Percentiles rank a stretch among this genome's conserved stretches.
These are phyloP conservation scores for Mycena metata DNA, from an alignment of 768 basidiomycete species.

Conservation along the genomic window DNA sequence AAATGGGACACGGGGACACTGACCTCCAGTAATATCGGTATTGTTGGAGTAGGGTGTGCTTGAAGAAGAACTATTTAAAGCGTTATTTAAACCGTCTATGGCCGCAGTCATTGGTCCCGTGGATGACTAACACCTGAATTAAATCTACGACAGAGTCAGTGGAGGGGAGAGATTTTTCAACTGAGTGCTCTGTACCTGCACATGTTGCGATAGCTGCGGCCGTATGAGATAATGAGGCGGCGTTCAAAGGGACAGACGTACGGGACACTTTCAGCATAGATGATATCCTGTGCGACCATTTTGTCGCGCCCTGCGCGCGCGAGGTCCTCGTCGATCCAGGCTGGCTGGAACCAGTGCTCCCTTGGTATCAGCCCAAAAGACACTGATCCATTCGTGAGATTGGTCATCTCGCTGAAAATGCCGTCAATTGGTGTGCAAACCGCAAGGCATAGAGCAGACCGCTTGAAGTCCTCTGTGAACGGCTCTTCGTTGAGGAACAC, in stretches of 20 bases:
- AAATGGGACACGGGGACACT: constrained; percentile 36
- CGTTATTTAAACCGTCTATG: constrained; percentile 23
- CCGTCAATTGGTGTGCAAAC: background rate
- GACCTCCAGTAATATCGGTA: constrained; percentile 85
- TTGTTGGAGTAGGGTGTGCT: constrained; percentile 73
- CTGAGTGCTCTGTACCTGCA: constrained; percentile 50
- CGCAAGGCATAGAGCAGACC: constrained; percentile 35
- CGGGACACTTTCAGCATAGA: constrained; percentile 58
- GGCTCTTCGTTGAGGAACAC: constrained; percentile 74
- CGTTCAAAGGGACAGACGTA: constrained; percentile 37
- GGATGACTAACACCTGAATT: constrained; percentile 69
- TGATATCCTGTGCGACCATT: constrained; percentile 55
- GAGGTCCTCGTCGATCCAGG: constrained; percentile 77
- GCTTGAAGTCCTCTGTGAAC: constrained; percentile 68
- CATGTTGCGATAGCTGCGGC: constrained; percentile 78
- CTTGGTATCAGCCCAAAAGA: constrained; percentile 69
- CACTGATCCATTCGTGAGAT: constrained; percentile 10
- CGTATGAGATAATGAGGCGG: constrained; percentile 36
- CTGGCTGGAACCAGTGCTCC: constrained; percentile 79
- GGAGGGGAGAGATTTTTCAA: background rate
- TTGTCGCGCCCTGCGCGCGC: constrained; percentile 52
- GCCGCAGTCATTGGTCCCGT: constrained; percentile 49
- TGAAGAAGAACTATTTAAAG: constrained; percentile 74
- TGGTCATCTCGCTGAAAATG: constrained; percentile 19
- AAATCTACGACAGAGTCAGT: constrained; percentile 56